Evolutionary conservation across 2,329 filamentous ascomycete species (phyloP).

Genomic region (Colletotrichum sp.): DNA sequence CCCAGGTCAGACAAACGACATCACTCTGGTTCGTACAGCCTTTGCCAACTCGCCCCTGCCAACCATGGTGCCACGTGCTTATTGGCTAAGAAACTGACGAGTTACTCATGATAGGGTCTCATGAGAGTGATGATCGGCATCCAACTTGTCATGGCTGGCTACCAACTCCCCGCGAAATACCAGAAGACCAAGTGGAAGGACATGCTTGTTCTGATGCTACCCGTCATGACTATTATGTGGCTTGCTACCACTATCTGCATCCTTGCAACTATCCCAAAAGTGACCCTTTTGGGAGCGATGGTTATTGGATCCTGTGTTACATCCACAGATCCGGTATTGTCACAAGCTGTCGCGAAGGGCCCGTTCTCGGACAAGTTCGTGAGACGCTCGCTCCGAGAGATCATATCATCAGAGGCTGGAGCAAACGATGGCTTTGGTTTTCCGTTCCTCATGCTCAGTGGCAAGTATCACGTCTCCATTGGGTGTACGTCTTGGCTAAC

Average conservation of each 20-base stretch:
- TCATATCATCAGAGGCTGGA: constrained; percentile 67
- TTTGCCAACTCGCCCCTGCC: background rate
- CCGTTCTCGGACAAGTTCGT: constrained; percentile 69
- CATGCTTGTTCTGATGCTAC: constrained; percentile 59
- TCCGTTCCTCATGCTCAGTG: constrained; percentile 62
- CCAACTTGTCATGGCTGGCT: constrained; percentile 68
- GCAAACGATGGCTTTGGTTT: constrained; percentile 69
- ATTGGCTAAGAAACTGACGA: background rate
- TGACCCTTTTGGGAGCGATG: constrained; percentile 58
- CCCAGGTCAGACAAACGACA: constrained; percentile 33
- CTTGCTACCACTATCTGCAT: constrained; percentile 62
- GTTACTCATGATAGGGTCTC: constrained; percentile 39
- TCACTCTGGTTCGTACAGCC: constrained; percentile 40
- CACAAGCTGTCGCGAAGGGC: constrained; percentile 66
- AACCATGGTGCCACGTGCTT: too few relatives aligned
- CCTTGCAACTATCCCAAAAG: constrained; percentile 56
- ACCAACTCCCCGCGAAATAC: constrained; percentile 65
- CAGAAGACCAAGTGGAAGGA: constrained; percentile 53
- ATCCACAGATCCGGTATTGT: constrained; percentile 67
- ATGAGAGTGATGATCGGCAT: constrained; percentile 66
- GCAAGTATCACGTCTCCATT: background rate
- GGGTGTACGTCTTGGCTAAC: background rate
- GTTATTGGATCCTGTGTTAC: constrained; percentile 67
- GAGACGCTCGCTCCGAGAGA: constrained; percentile 59
- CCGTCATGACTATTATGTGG: constrained; percentile 69